phyloP scores from a whole-genome alignment of 768 basidiomycete genomes.

The Hortiboletus flavorubellus region DNA sequence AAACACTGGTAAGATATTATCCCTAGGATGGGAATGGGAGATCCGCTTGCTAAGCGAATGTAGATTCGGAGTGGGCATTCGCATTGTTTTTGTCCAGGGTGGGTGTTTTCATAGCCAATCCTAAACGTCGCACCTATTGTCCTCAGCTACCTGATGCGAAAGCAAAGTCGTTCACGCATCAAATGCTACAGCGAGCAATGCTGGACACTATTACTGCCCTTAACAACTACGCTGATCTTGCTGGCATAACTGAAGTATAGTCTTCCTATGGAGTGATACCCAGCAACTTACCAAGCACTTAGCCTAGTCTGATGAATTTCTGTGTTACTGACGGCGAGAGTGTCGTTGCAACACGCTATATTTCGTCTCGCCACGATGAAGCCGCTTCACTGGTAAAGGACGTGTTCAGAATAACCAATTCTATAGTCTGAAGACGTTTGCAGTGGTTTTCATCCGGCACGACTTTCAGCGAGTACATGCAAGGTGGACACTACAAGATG shows the following conservation, averaged over 20 bases:
- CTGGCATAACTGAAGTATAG: slow-evolving; percentile 65
- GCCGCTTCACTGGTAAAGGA: slow-evolving; percentile 78
- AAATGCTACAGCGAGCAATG: slow-evolving; percentile 80
- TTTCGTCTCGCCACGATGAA: slow-evolving; percentile 87
- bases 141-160: slow-evolving; percentile 74
- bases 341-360: slow-evolving; percentile 92
- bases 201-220: slow-evolving; percentile 78
- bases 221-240: slow-evolving; percentile 72
- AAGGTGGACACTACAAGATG: slow-evolving; percentile 93
- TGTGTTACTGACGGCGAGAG: slow-evolving; percentile 94
- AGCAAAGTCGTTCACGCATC: slow-evolving; percentile 69
- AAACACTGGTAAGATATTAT: slow-evolving; percentile 67
- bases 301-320: slow-evolving; percentile 94
- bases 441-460: slow-evolving; percentile 97
- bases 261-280: background rate
- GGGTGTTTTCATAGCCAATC: background rate
- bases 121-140: slow-evolving; percentile 6
- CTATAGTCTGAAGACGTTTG: slow-evolving; percentile 5
- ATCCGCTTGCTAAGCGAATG: background rate
- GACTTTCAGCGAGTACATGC: slow-evolving; percentile 84
- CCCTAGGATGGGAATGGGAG: background rate
- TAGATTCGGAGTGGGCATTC: slow-evolving; percentile 98
- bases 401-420: background rate
- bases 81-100: slow-evolving; percentile 87
- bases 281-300: slow-evolving; percentile 3